Percentiles rank a stretch among this genome's conserved stretches.
phyloP scores from a whole-genome alignment of 2,329 filamentous ascomycete genomes.

The Penicillium frequentans region DNA sequence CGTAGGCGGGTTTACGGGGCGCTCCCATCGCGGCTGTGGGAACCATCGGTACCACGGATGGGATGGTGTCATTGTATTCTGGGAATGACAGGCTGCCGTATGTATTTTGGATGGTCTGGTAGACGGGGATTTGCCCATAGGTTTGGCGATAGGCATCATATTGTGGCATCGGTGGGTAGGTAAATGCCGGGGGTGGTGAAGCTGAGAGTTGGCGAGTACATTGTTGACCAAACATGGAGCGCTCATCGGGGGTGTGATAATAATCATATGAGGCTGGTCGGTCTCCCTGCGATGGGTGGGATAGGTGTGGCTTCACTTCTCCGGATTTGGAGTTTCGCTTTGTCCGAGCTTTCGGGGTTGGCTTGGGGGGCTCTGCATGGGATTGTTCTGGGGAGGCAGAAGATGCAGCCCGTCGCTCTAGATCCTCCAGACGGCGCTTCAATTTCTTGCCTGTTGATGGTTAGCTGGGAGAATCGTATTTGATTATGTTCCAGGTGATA shows the following conservation, averaged over 20 bases:
- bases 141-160: conserved; percentile 43
- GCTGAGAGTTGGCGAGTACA: conserved; percentile 60
- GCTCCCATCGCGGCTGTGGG: conserved; percentile 46
- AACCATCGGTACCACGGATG: conserved; percentile 47
- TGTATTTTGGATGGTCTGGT: conserved; percentile 31
- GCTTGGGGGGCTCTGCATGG: conserved; percentile 51
- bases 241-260: conserved; percentile 46
- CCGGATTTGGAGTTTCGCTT: conserved; percentile 28
- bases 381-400: conserved; percentile 62
- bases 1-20: conserved; percentile 51
- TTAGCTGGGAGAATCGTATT: not conserved
- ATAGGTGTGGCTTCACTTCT: conserved; percentile 23
- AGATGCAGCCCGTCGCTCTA: conserved; percentile 61
- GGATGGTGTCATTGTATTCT: conserved; percentile 40
- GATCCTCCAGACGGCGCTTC: conserved; percentile 66
- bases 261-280: conserved; percentile 37
- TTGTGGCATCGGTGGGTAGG: conserved; percentile 51
- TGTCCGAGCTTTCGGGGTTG: conserved; percentile 25
- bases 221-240: conserved; percentile 58
- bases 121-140: conserved; percentile 37
- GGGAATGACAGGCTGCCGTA: conserved; percentile 38
- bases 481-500: conserved; percentile 19
- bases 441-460: conserved; percentile 59
- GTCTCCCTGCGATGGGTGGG: conserved; percentile 24
- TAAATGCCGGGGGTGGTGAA: conserved; percentile 58